These are phyloP conservation scores for Acanthamoeba healyi DNA, from an alignment of 208 protist genomes.

Conservation along the genomic window DNA sequence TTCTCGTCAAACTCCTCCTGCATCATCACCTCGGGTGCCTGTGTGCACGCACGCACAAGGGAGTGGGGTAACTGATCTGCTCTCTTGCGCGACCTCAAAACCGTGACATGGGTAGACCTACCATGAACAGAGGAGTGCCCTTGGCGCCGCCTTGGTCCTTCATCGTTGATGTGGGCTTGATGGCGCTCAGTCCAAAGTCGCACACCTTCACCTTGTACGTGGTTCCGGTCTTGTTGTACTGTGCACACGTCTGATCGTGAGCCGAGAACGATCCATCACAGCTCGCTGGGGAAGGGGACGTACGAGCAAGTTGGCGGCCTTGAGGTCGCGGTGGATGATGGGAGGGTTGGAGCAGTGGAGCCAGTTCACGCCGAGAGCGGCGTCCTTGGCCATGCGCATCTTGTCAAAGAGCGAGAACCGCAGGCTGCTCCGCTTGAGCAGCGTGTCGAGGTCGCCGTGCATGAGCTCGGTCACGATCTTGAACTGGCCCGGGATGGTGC, in stretches of 20 bases:
- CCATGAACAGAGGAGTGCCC: slow-evolving; percentile 10
- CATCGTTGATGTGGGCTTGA: slow-evolving; percentile 63
- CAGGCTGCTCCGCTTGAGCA: slow-evolving; percentile 25
- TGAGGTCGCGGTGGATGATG: slow-evolving; percentile 85
- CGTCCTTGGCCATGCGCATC: slow-evolving; percentile 85
- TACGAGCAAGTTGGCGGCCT: slow-evolving; percentile 81
- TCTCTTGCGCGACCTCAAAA: too few relatives aligned
- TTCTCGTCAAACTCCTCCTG: slow-evolving; percentile 43
- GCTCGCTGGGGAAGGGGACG: too few relatives aligned
- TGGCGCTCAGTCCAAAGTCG: slow-evolving; percentile 82
- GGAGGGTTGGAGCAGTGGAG: slow-evolving; percentile 80
- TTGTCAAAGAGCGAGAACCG: slow-evolving; percentile 77
- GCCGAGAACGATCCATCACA: neutral
- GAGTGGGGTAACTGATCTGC: too few relatives aligned
- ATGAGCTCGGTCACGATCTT: slow-evolving; percentile 82
- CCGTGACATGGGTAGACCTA: neutral
- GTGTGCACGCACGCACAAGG: too few relatives aligned
- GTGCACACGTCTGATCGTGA: neutral
- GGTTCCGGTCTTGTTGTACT: neutral
- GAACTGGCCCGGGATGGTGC: slow-evolving; percentile 78
- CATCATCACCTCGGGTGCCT: slow-evolving; percentile 25
- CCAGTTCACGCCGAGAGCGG: slow-evolving; percentile 84
- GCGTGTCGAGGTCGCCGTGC: slow-evolving; percentile 25
- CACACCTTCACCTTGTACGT: slow-evolving; percentile 75
- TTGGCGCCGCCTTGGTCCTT: slow-evolving; percentile 32